These are phyloP conservation scores for Lentinus tigrinus DNA, from an alignment of 768 basidiomycete species.

Conservation along the genomic window DNA sequence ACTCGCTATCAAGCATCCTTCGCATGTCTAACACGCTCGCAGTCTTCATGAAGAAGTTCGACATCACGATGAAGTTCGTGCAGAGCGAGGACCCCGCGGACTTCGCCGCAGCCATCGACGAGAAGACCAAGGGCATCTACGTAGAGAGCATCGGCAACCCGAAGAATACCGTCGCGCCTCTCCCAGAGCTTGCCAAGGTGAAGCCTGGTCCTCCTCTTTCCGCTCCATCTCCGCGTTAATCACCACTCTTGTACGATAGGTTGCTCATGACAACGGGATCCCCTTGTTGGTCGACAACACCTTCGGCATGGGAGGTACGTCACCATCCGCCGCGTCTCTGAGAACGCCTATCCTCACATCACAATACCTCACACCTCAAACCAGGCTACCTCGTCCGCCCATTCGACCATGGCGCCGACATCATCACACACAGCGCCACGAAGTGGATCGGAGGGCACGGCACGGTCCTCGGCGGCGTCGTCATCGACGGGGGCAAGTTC, in stretches of 20 bases:
- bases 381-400: slow-evolving; percentile 62
- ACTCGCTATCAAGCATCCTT: not conserved
- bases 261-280: slow-evolving; percentile 71
- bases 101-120: slow-evolving; percentile 70
- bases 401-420: slow-evolving; percentile 77
- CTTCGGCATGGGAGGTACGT: slow-evolving; percentile 63
- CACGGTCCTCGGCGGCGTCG: slow-evolving; percentile 73
- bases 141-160: slow-evolving; percentile 84
- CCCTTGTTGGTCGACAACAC: slow-evolving; percentile 84
- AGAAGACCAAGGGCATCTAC: slow-evolving; percentile 77
- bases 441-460: slow-evolving; percentile 88
- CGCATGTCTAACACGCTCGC: not conserved
- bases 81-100: slow-evolving; percentile 52
- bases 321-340: too few relatives aligned
- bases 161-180: slow-evolving; percentile 61
- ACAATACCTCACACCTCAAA: too few relatives aligned
- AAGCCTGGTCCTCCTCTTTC: not conserved
- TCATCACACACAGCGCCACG: slow-evolving; percentile 76
- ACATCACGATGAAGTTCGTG: slow-evolving; percentile 68
- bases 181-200: slow-evolving; percentile 70
- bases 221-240: not conserved
- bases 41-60: slow-evolving; percentile 72
- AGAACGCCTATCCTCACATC: too few relatives aligned
- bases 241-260: slow-evolving; percentile 34
- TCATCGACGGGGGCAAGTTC: slow-evolving; percentile 76